Evolutionary conservation across 768 basidiomycete genomes (phyloP).

Genomic region (Galerina marginata): DNA sequence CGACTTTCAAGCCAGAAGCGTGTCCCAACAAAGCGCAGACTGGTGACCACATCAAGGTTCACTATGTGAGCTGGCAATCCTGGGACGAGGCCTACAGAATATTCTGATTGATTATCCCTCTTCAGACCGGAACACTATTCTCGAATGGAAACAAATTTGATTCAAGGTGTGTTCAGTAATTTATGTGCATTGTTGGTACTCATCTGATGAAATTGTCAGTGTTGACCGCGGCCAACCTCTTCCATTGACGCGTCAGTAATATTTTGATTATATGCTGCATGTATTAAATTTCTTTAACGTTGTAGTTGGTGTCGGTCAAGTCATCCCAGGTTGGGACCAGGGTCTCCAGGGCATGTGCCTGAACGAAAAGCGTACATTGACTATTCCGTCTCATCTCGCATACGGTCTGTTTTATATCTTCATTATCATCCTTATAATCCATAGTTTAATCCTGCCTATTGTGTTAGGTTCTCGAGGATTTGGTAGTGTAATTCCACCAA

Average conservation of each 20-base stretch:
- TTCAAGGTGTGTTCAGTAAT: slow-evolving; percentile 62
- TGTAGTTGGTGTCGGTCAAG: slow-evolving; percentile 78
- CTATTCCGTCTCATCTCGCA: slow-evolving; percentile 79
- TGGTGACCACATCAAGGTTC: slow-evolving; percentile 73
- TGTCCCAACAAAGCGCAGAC: slow-evolving; percentile 60
- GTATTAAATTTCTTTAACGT: background rate
- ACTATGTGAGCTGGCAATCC: slow-evolving; percentile 61
- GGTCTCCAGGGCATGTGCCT: slow-evolving; percentile 87
- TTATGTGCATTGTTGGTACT: background rate
- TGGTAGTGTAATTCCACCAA: slow-evolving; percentile 76
- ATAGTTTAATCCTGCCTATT: background rate
- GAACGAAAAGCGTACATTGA: slow-evolving; percentile 86
- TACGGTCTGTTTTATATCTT: slow-evolving; percentile 65
- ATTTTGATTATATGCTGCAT: background rate
- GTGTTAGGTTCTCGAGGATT: slow-evolving; percentile 72
- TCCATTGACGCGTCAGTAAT: slow-evolving; percentile 67
- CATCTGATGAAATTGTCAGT: slow-evolving; percentile 38
- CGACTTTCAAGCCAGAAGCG: slow-evolving; percentile 60
- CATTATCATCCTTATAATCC: background rate
- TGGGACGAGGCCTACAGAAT: background rate
- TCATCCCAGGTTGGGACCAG: slow-evolving; percentile 86
- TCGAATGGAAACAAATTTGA: slow-evolving; percentile 85
- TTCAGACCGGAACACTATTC: slow-evolving; percentile 81
- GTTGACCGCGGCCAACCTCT: slow-evolving; percentile 77
- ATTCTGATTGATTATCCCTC: background rate